A percentile compares a stretch with the other conserved stretches of the same genome.
Conservation (phyloP, 768 basidiomycete genomes). For the Suillus americanus region DNA sequence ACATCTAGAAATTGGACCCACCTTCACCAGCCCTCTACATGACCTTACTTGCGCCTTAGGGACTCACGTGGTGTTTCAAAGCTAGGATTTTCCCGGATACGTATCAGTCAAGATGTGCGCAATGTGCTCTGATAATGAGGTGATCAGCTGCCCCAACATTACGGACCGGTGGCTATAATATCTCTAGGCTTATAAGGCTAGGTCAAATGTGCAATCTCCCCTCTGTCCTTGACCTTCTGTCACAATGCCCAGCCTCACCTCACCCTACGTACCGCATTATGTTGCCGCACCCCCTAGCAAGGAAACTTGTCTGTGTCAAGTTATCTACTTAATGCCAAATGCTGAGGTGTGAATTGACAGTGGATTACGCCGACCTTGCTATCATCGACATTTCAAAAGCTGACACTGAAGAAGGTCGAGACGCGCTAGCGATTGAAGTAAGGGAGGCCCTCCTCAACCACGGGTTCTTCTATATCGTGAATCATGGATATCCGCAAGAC, state of each 20-base stretch:
- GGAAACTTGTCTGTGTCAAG: conserved; percentile 32
- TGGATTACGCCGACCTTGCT: conserved; percentile 51
- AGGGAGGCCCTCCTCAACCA: conserved; percentile 45
- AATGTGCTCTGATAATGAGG: not conserved
- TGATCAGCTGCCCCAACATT: not conserved
- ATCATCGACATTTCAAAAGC: conserved; percentile 50
- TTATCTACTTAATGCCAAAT: not conserved
- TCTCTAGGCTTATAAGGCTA: not conserved
- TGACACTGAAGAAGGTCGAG: conserved; percentile 36
- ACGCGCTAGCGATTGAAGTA: conserved; percentile 38
- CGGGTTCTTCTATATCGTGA: conserved; percentile 44
- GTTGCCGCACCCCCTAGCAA: conserved; percentile 34
- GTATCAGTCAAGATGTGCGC: not conserved
- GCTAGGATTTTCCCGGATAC: not conserved
- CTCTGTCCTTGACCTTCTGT: not conserved
- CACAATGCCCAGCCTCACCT: conserved; percentile 31
- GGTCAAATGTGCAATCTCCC: not conserved
- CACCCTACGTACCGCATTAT: conserved; percentile 39
- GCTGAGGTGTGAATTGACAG: conserved; percentile 31
- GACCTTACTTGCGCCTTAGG: not conserved
- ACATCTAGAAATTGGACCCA: not conserved
- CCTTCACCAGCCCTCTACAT: not conserved
- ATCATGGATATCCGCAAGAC: conserved; percentile 38
- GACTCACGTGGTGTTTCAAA: not conserved
- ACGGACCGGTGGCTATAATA: not conserved